A percentile compares a stretch with the other conserved stretches of the same genome.
These are phyloP conservation scores for Chalciporus piperatoides DNA, from an alignment of 1,284 basidiomycete genomes.

Conservation along the genomic window DNA sequence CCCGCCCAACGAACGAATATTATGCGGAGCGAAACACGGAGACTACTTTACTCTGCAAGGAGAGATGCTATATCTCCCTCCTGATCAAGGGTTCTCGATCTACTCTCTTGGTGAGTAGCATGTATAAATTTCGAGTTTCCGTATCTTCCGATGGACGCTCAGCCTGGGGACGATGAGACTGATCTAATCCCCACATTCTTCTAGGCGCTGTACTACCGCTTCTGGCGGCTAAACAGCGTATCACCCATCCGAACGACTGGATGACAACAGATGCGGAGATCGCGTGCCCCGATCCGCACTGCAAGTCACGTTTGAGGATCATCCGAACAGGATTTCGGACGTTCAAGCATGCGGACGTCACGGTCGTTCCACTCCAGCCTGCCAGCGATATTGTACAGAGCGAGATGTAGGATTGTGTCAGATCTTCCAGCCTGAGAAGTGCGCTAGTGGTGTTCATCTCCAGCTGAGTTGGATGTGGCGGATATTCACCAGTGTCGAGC, in stretches of 20 bases:
- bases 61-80: conserved; percentile 58
- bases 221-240: conserved; percentile 60
- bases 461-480: too few relatives aligned
- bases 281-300: conserved; percentile 63
- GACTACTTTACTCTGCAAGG: conserved; percentile 60
- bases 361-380: conserved; percentile 41
- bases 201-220: conserved; percentile 58
- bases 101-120: conserved; percentile 52
- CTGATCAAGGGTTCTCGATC: conserved; percentile 60
- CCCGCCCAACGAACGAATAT: conserved; percentile 48
- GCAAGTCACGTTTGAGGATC: conserved; percentile 54
- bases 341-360: conserved; percentile 53
- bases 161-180: neutral
- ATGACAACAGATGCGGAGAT: conserved; percentile 62
- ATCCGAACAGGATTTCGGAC: conserved; percentile 45
- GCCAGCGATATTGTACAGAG: neutral
- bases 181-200: neutral
- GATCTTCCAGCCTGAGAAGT: neutral
- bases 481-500: too few relatives aligned
- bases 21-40: conserved; percentile 60
- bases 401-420: neutral
- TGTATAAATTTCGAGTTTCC: too few relatives aligned
- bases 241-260: conserved; percentile 55
- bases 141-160: neutral
- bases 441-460: too few relatives aligned